A percentile compares a stretch with the other conserved stretches of the same genome.
Conservation (phyloP, 1,284 basidiomycete genomes). For the Boletellus deceptivus region DNA sequence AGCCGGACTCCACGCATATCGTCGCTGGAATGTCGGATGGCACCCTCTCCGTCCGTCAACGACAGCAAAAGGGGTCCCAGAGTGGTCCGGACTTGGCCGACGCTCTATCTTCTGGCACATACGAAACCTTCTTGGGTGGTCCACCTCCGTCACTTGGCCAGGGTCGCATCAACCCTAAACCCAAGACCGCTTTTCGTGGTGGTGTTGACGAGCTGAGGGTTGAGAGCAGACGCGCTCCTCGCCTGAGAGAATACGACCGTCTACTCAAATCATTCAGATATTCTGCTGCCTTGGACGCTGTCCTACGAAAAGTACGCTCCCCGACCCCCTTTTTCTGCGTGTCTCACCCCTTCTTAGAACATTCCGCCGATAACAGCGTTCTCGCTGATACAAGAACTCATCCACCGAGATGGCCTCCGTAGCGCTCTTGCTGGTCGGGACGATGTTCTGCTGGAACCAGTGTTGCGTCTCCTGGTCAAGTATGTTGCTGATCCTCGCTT, state of each 20-base stretch:
- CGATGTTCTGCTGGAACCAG: conserved; percentile 91
- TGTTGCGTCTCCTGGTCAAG: conserved; percentile 82
- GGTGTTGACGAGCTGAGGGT: conserved; percentile 73
- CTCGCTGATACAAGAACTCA: conserved; percentile 90
- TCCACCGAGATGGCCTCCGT: conserved; percentile 88
- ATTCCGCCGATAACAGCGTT: conserved; percentile 86
- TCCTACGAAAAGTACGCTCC: conserved; percentile 70
- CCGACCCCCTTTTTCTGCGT: not conserved
- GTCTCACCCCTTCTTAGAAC: conserved; percentile 44
- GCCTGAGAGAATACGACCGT: conserved; percentile 86
- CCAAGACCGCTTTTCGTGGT: conserved; percentile 46
- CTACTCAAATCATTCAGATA: conserved; percentile 94
- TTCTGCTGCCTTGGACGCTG: conserved; percentile 89
- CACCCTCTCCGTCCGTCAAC: conserved; percentile 84
- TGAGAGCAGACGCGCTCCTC: conserved; percentile 70
- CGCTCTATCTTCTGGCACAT: conserved; percentile 58
- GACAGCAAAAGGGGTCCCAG: conserved; percentile 76
- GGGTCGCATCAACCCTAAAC: conserved; percentile 51
- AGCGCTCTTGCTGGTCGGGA: conserved; percentile 89
- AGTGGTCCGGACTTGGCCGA: conserved; percentile 43
- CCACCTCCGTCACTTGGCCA: conserved; percentile 54
- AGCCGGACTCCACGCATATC: conserved; percentile 97
- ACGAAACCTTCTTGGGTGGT: conserved; percentile 72
- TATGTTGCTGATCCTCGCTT: conserved; percentile 91
- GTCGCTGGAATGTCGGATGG: conserved; percentile 97